A percentile compares a stretch with the other conserved stretches of the same genome.
phyloP scores from a whole-genome alignment of 2,329 filamentous ascomycete species.

The Trichophyton verrucosum region DNA sequence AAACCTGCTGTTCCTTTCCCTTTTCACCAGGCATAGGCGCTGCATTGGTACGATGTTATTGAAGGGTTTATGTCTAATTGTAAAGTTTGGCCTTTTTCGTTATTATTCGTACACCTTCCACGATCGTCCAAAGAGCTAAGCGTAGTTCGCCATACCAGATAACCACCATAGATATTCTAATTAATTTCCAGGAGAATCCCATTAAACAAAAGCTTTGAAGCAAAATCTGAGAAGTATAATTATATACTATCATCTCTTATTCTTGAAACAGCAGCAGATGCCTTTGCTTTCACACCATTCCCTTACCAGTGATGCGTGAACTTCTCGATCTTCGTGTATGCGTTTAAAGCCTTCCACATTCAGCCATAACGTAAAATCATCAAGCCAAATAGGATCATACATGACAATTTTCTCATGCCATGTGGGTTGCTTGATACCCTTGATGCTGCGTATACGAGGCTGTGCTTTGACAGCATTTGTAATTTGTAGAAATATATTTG shows the following conservation, averaged over 20 bases:
- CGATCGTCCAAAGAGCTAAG: neutral
- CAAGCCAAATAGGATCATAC: constrained; percentile 80
- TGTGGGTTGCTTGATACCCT: constrained; percentile 38
- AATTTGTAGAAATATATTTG: constrained; percentile 36
- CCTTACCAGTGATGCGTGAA: constrained; percentile 56
- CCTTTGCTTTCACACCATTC: constrained; percentile 83
- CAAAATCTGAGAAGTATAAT: neutral
- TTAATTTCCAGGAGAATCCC: neutral
- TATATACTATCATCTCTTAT: neutral
- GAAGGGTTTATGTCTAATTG: neutral
- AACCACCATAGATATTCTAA: neutral
- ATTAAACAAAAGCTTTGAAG: neutral
- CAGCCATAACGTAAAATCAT: constrained; percentile 73
- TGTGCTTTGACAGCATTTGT: constrained; percentile 37
- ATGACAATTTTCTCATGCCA: constrained; percentile 92
- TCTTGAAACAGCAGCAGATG: constrained; percentile 55
- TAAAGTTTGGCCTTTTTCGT: neutral
- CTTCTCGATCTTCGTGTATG: constrained; percentile 54
- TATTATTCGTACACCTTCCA: neutral
- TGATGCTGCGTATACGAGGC: constrained; percentile 22
- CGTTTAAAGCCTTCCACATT: constrained; percentile 56
- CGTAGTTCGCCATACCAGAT: neutral
- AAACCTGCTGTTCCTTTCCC: neutral
- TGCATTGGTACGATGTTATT: neutral
- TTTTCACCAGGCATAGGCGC: neutral